phyloP scores from a whole-genome alignment of 306 rosid species.

The Luffa acutangula region DNA sequence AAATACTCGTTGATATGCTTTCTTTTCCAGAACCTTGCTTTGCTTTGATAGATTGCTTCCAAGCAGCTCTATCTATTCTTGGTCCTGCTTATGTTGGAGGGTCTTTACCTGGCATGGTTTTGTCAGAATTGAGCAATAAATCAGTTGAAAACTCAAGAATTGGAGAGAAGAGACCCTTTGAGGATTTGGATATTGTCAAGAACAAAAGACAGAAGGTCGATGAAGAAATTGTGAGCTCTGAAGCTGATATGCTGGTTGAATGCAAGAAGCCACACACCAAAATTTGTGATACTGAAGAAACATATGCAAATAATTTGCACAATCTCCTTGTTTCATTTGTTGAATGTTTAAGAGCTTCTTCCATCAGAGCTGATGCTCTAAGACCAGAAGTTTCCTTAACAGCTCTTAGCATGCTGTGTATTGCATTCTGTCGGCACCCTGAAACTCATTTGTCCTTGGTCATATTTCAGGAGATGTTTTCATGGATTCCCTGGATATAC shows the following conservation, averaged over 20 bases:
- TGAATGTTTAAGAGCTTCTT: slow-evolving; percentile 37
- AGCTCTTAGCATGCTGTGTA: slow-evolving; percentile 81
- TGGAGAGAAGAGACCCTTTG: slow-evolving; percentile 65
- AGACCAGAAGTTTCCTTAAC: slow-evolving; percentile 50
- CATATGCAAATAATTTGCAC: slow-evolving; percentile 52
- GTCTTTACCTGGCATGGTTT: slow-evolving; percentile 15
- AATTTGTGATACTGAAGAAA: slow-evolving; percentile 38
- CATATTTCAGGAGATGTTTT: slow-evolving; percentile 60
- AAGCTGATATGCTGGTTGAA: slow-evolving; percentile 30
- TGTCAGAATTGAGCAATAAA: slow-evolving; percentile 24
- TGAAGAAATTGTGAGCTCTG: slow-evolving; percentile 32
- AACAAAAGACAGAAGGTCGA: slow-evolving; percentile 51
- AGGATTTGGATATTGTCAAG: slow-evolving; percentile 31
- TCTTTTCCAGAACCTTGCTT: slow-evolving; percentile 48
- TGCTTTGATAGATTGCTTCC: slow-evolving; percentile 65
- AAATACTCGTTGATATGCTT: slow-evolving; percentile 52
- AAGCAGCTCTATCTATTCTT: slow-evolving; percentile 56
- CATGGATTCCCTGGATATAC: slow-evolving; percentile 80
- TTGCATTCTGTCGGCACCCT: slow-evolving; percentile 56
- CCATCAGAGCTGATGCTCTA: slow-evolving; percentile 26
- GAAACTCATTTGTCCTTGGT: slow-evolving; percentile 43
- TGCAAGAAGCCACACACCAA: slow-evolving; percentile 27
- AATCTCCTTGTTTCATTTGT: slow-evolving; percentile 43
- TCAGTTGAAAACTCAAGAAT: slow-evolving; percentile 28
- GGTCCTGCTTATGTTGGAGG: slow-evolving; percentile 57